A percentile compares a stretch with the other conserved stretches of the same genome.
Evolutionary conservation across 495 filamentous ascomycete genomes (phyloP).

Genomic region (Penicillium paradoxum): DNA sequence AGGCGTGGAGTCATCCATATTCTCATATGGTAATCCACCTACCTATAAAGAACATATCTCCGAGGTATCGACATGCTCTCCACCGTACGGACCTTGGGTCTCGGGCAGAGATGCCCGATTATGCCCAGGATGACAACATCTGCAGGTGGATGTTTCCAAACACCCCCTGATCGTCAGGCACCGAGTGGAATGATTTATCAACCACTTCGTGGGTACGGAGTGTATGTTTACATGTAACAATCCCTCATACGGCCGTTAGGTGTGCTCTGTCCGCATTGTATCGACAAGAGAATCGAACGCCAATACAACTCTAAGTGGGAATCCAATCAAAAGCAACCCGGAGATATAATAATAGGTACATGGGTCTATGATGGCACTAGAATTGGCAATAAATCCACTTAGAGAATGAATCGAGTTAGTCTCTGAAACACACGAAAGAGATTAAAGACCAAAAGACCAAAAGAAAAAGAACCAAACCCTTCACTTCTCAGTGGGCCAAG

Average conservation of each 20-base stretch:
- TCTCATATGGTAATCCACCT: neutral
- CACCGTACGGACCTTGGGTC: too few species aligned
- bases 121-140: neutral
- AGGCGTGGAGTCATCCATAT: neutral
- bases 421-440: neutral
- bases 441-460: neutral
- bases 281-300: neutral
- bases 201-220: neutral
- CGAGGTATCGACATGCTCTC: neutral
- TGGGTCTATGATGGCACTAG: neutral
- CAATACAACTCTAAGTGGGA: neutral
- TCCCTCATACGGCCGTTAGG: too few species aligned
- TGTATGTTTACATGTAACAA: too few species aligned
- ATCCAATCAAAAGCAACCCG: neutral
- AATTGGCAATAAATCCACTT: neutral
- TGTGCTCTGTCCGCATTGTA: neutral
- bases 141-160: neutral
- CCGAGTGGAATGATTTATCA: neutral
- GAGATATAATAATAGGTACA: neutral
- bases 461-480: neutral
- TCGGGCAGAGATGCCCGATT: neutral
- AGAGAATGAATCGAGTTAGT: neutral
- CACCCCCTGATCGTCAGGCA: slow-evolving; percentile 8
- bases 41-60: neutral
- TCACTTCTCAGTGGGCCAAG: neutral